Evolutionary conservation across 495 filamentous ascomycete species (phyloP).

Genomic region (Delitschia confertaspora): DNA sequence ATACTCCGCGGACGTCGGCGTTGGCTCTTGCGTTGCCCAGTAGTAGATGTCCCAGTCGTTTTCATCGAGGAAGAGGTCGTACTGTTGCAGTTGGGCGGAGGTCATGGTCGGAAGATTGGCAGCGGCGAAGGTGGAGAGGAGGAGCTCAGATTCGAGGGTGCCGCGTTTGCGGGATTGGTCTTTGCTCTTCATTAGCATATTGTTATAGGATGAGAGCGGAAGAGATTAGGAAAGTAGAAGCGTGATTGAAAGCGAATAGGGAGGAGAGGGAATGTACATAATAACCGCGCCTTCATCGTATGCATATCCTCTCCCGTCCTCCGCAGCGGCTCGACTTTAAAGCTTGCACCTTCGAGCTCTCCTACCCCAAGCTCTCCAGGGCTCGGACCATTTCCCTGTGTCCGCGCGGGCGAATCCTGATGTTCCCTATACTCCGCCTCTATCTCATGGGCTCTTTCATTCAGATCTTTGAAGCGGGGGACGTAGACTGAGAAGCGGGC

Average conservation of each 20-base stretch:
- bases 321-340: constrained; percentile 81
- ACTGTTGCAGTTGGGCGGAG: constrained; percentile 63
- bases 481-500: constrained; percentile 12
- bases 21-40: constrained; percentile 90
- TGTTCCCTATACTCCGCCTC: constrained; percentile 43
- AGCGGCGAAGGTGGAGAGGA: constrained; percentile 92
- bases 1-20: constrained; percentile 38
- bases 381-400: constrained; percentile 40
- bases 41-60: constrained; percentile 99
- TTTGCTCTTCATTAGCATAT: not conserved
- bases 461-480: constrained; percentile 17
- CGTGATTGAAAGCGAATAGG: no score
- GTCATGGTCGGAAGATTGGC: constrained; percentile 65
- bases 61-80: constrained; percentile 92
- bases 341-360: constrained; percentile 79
- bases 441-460: constrained; percentile 35
- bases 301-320: constrained; percentile 67
- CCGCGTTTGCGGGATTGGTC: constrained; percentile 96
- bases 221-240: constrained; percentile 5
- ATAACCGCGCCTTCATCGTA: constrained; percentile 79
- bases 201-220: not conserved
- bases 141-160: constrained; percentile 88
- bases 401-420: constrained; percentile 49
- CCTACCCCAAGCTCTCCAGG: constrained; percentile 75
- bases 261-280: constrained; percentile 56